phyloP scores from a whole-genome alignment of 1,284 basidiomycete species.

The Lignosus rhinocerotis region DNA sequence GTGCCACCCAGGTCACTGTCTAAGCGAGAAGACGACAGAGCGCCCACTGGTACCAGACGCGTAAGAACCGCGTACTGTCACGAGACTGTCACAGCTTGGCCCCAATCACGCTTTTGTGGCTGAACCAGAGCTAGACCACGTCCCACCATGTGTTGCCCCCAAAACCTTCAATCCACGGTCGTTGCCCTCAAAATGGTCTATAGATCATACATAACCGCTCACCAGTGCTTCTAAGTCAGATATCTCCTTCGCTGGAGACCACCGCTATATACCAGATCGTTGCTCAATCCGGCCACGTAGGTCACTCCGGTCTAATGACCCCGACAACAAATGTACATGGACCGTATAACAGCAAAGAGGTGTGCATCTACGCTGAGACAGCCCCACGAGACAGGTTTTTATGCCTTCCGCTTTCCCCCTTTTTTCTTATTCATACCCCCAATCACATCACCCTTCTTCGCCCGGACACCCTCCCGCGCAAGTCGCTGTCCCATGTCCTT shows the following conservation, averaged over 20 bases:
- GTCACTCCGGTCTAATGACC: too few species aligned
- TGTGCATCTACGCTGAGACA: neutral
- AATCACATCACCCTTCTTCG: conserved; percentile 39
- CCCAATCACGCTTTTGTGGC: conserved; percentile 1
- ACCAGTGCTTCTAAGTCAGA: too few species aligned
- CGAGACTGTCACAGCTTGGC: conserved; percentile 10
- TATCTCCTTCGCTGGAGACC: too few species aligned
- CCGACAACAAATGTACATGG: neutral
- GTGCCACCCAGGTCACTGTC: conserved; percentile 11
- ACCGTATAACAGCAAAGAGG: neutral
- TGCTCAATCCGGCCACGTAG: too few species aligned
- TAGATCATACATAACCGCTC: too few species aligned
- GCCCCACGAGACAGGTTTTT: conserved; percentile 11
- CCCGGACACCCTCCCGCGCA: conserved; percentile 37
- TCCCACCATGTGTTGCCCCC: neutral
- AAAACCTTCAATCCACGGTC: neutral
- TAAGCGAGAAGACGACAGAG: neutral
- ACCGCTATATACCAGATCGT: too few species aligned
- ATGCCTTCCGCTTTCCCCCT: conserved; percentile 41
- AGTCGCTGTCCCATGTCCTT: conserved; percentile 36
- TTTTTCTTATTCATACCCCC: conserved; percentile 55
- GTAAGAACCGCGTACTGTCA: conserved; percentile 20
- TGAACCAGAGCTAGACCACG: neutral
- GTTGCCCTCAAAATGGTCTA: neutral
- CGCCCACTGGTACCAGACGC: conserved; percentile 16